Evolutionary conservation across 2,329 filamentous ascomycete species (phyloP).

Genomic region (Penicillium brevicompactum): DNA sequence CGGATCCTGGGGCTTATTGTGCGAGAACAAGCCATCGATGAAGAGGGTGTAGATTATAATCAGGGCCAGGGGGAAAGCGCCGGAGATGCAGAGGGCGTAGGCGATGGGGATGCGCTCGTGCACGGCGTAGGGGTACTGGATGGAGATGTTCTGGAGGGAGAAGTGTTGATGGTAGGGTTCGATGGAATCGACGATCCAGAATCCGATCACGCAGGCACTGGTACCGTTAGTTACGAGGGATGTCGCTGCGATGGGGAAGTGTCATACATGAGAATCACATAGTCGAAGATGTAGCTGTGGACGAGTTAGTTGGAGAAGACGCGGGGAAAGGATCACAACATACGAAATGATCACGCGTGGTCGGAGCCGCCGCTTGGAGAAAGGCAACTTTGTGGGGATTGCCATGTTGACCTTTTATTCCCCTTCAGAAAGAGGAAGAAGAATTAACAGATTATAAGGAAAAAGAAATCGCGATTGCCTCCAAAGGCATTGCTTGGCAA

Average conservation of each 20-base stretch:
- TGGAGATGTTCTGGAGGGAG: constrained; percentile 57
- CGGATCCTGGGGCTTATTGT: constrained; percentile 42
- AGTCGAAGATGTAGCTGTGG: constrained; percentile 59
- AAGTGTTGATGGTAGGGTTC: constrained; percentile 62
- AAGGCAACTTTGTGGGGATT: constrained; percentile 49
- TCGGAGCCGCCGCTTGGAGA: constrained; percentile 55
- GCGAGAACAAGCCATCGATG: constrained; percentile 61
- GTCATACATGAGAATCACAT: constrained; percentile 58
- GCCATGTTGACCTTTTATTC: constrained; percentile 16
- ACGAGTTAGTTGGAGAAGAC: constrained; percentile 8
- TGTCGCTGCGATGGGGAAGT: constrained; percentile 3
- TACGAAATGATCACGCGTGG: constrained; percentile 57
- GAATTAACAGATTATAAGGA: not conserved
- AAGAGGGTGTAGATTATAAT: constrained; percentile 60
- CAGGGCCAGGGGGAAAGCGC: constrained; percentile 52
- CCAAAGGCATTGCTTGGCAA: not conserved
- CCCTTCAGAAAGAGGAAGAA: not conserved
- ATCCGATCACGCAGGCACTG: constrained; percentile 55
- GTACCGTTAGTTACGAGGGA: constrained; percentile 3
- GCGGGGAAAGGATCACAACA: constrained; percentile 24
- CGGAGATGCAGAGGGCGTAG: constrained; percentile 52
- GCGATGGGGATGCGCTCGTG: constrained; percentile 57
- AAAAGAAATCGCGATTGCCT: not conserved
- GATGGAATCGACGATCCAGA: constrained; percentile 55
- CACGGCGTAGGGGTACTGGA: constrained; percentile 60